Conservation (phyloP, 2,329 filamentous ascomycete species). For the Microdochium bolleyi region DNA sequence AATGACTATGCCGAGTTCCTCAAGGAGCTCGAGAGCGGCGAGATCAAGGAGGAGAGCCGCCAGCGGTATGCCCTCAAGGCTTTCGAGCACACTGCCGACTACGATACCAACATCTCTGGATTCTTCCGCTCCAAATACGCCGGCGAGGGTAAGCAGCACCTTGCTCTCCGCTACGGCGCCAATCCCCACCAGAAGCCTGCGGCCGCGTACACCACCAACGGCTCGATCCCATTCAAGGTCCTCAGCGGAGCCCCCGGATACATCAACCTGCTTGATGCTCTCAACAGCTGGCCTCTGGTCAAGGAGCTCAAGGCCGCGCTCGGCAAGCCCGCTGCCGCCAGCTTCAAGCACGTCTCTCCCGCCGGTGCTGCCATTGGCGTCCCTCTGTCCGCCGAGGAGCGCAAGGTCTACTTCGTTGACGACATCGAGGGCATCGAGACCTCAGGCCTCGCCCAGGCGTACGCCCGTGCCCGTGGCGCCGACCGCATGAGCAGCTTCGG, state of each 20-base stretch:
- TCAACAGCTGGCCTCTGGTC: constrained; percentile 95
- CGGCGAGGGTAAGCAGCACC: constrained; percentile 71
- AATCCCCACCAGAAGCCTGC: constrained; percentile 99
- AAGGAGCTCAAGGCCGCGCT: constrained; percentile 91
- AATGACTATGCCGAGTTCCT: constrained; percentile 91
- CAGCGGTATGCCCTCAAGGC: constrained; percentile 93
- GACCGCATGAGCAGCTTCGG: constrained; percentile 99
- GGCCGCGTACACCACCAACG: constrained; percentile 67
- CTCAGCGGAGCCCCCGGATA: constrained; percentile 86
- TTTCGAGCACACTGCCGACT: constrained; percentile 96
- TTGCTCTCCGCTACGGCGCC: constrained; percentile 85
- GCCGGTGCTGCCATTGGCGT: constrained; percentile 92
- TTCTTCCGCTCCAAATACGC: constrained; percentile 99
- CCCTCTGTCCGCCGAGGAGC: constrained; percentile 77
- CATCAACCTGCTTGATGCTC: constrained; percentile 91
- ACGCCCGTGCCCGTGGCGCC: constrained; percentile 88
- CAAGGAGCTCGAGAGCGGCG: constrained; percentile 78
- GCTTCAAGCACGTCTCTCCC: constrained; percentile 98
- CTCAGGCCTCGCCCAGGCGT: constrained; percentile 84
- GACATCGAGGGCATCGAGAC: constrained; percentile 85
- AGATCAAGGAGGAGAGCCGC: constrained; percentile 77
- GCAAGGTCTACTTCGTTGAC: constrained; percentile 97
- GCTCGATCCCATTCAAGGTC: constrained; percentile 86
- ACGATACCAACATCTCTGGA: constrained; percentile 87
- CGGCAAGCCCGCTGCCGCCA: constrained; percentile 82